Evolutionary conservation across 1,284 basidiomycete species (phyloP).

Genomic region (Schizophyllum commune): DNA sequence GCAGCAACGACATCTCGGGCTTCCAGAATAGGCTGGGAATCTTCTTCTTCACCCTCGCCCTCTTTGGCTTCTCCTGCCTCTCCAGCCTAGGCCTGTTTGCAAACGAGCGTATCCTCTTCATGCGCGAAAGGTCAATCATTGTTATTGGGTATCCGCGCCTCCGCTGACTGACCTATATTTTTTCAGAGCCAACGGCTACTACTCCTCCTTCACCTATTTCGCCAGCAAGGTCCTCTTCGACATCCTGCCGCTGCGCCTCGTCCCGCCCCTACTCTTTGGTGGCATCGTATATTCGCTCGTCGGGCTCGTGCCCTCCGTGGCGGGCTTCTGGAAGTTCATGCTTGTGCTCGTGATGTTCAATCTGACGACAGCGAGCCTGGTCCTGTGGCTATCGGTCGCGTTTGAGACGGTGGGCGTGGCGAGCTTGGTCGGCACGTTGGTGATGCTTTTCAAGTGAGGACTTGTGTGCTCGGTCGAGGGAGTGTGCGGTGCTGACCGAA

Average conservation of each 20-base stretch:
- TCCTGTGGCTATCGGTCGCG: conserved; percentile 85
- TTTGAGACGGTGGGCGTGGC: conserved; percentile 84
- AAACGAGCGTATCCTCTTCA: conserved; percentile 91
- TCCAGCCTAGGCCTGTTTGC: conserved; percentile 91
- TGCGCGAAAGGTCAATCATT: conserved; percentile 78
- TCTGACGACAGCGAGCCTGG: conserved; percentile 85
- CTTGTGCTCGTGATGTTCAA: conserved; percentile 94
- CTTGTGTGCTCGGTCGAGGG: background rate
- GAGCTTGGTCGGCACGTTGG: conserved; percentile 86
- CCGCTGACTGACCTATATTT: conserved; percentile 20
- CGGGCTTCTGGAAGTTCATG: conserved; percentile 96
- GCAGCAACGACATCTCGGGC: conserved; percentile 83
- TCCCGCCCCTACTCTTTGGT: conserved; percentile 91
- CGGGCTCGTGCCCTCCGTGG: conserved; percentile 85
- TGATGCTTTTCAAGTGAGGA: conserved; percentile 96
- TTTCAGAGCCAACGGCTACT: conserved; percentile 85
- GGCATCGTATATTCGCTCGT: conserved; percentile 92
- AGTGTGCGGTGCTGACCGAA: background rate
- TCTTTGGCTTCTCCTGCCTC: conserved; percentile 95
- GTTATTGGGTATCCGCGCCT: conserved; percentile 1
- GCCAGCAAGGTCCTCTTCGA: conserved; percentile 95
- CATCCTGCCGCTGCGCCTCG: conserved; percentile 87
- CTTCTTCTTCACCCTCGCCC: conserved; percentile 92
- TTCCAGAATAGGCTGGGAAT: conserved; percentile 88
- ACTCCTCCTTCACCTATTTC: conserved; percentile 94